Conservation (phyloP, 441 rosid genomes). For the Arabidopsis hybrid region DNA sequence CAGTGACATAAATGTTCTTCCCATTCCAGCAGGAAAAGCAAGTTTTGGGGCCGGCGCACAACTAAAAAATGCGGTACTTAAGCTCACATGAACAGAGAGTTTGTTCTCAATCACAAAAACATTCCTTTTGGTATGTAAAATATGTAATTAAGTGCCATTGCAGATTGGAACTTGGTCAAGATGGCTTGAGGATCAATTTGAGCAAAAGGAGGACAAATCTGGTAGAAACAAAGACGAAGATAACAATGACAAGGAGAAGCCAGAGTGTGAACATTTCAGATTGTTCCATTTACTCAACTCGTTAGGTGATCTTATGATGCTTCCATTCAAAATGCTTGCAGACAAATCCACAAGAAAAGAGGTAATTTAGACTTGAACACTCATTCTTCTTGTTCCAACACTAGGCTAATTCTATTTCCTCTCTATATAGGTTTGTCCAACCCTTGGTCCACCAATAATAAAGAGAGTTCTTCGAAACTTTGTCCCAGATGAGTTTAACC, state of each 20-base stretch:
- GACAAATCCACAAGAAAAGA: constrained; percentile 78
- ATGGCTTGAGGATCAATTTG: constrained; percentile 93
- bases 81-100: constrained; percentile 7
- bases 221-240: constrained; percentile 38
- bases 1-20: constrained; percentile 86
- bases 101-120: neutral
- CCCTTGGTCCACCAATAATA: constrained; percentile 65
- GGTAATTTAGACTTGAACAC: constrained; percentile 48
- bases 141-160: constrained; percentile 2
- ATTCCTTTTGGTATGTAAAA: constrained; percentile 16
- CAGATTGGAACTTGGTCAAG: constrained; percentile 95
- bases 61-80: constrained; percentile 79
- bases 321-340: constrained; percentile 92
- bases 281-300: constrained; percentile 77
- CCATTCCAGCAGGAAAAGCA: constrained; percentile 85
- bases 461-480: constrained; percentile 75
- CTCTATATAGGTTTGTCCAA: constrained; percentile 77
- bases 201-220: constrained; percentile 60
- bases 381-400: constrained; percentile 12
- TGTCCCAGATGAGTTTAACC: constrained; percentile 92
- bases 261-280: constrained; percentile 58
- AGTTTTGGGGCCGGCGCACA: constrained; percentile 95
- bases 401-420: constrained; percentile 4
- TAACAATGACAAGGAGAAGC: constrained; percentile 45
- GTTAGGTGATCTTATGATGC: constrained; percentile 97